Evolutionary conservation across 2,329 filamentous ascomycete genomes (phyloP).

Genomic region (Xylaria sp.): DNA sequence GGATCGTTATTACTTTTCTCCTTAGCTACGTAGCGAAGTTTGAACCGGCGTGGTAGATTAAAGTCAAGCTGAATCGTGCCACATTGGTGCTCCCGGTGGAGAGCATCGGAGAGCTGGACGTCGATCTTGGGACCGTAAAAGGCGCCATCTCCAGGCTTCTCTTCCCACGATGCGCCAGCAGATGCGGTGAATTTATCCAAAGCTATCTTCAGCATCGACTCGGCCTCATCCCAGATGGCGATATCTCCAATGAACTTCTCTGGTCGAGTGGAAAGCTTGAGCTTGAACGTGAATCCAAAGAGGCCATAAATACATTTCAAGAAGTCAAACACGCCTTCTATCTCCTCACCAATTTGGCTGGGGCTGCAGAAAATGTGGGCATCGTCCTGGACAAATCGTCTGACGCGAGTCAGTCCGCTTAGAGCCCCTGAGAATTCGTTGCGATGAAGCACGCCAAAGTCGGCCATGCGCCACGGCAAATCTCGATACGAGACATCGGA

Average conservation of each 20-base stretch:
- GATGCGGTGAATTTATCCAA: no score
- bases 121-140: no score
- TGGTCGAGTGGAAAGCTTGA: background rate
- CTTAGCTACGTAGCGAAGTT: background rate
- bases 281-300: background rate
- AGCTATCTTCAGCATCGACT: background rate
- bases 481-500: background rate
- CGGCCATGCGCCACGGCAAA: background rate
- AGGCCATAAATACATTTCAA: background rate
- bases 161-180: no score
- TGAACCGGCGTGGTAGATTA: background rate
- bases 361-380: background rate
- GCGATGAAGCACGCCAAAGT: background rate
- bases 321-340: background rate
- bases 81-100: background rate
- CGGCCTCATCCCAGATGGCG: background rate
- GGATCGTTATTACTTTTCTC: constrained; percentile 1
- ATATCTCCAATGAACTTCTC: background rate
- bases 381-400: background rate
- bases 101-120: background rate
- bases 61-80: background rate
- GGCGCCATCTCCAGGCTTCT: no score
- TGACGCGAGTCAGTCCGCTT: background rate
- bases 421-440: background rate
- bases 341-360: background rate